Percentiles rank a stretch among this genome's conserved stretches.
phyloP scores from a whole-genome alignment of 2,329 filamentous ascomycete genomes.

The Sporothrix pallida region DNA sequence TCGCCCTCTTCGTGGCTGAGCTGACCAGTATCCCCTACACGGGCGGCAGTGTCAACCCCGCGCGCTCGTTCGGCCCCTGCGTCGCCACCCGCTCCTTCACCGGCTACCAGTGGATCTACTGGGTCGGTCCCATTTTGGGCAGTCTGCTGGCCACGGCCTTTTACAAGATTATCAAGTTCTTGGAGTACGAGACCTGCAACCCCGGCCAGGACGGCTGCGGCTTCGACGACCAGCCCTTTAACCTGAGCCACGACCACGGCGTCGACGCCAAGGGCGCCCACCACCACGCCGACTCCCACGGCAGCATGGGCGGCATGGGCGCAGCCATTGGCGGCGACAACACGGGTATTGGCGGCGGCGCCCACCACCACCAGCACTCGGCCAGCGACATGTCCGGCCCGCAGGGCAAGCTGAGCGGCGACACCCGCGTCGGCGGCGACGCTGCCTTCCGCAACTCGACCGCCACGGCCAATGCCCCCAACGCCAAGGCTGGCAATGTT shows the following conservation, averaged over 20 bases:
- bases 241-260: constrained; percentile 48
- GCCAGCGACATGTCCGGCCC: constrained; percentile 24
- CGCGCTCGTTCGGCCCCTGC: constrained; percentile 57
- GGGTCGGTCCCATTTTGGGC: constrained; percentile 59
- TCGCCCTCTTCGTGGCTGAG: constrained; percentile 69
- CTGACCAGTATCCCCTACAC: constrained; percentile 55
- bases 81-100: constrained; percentile 51
- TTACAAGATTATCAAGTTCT: constrained; percentile 57
- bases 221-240: constrained; percentile 5
- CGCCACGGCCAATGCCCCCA: not conserved
- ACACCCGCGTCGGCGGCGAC: constrained; percentile 30
- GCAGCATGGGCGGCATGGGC: constrained; percentile 18
- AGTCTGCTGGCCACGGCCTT: constrained; percentile 55
- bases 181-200: constrained; percentile 60
- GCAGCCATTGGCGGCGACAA: not conserved
- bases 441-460: constrained; percentile 3
- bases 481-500: not conserved
- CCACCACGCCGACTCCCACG: not conserved
- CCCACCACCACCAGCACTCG: constrained; percentile 26
- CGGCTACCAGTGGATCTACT: constrained; percentile 61
- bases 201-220: constrained; percentile 52
- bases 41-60: constrained; percentile 57
- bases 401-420: constrained; percentile 35
- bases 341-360: not conserved
- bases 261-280: not conserved